A percentile compares a stretch with the other conserved stretches of the same genome.
phyloP scores from a whole-genome alignment of 2,329 filamentous ascomycete species.

The Talaromyces albobiverticillius region DNA sequence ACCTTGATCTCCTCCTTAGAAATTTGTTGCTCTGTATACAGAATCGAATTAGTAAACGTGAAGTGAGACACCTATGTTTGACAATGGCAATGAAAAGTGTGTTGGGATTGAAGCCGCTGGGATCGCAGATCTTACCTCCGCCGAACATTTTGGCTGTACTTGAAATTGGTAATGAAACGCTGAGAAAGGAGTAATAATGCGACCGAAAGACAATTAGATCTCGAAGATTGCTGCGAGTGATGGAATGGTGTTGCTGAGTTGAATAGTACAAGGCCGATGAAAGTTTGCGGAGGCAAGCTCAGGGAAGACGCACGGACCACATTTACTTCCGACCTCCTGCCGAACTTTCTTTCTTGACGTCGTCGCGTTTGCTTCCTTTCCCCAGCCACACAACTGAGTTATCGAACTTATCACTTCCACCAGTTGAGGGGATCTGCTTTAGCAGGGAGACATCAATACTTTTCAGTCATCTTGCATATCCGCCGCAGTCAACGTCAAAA shows the following conservation, averaged over 20 bases:
- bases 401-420: neutral
- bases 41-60: neutral
- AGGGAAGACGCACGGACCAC: slow-evolving; percentile 19
- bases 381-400: slow-evolving; percentile 6
- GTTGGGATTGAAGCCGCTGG: neutral
- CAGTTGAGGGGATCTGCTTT: neutral
- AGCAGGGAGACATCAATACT: neutral
- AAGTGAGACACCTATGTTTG: neutral
- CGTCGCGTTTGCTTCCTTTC: slow-evolving; percentile 12
- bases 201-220: neutral
- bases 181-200: neutral
- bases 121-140: slow-evolving; percentile 9
- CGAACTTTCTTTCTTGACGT: slow-evolving; percentile 17
- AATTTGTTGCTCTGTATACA: slow-evolving; percentile 39
- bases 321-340: slow-evolving; percentile 2
- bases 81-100: neutral
- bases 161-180: neutral
- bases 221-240: neutral
- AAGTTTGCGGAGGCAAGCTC: slow-evolving; percentile 6
- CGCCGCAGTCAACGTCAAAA: slow-evolving; percentile 16
- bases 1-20: slow-evolving; percentile 48
- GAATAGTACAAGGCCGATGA: neutral
- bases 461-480: neutral
- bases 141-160: slow-evolving; percentile 13
- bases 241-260: neutral